Percentiles rank a stretch among this genome's conserved stretches.
These are phyloP conservation scores for Irpex sp. DNA, from an alignment of 1,284 basidiomycete species.

Conservation along the genomic window DNA sequence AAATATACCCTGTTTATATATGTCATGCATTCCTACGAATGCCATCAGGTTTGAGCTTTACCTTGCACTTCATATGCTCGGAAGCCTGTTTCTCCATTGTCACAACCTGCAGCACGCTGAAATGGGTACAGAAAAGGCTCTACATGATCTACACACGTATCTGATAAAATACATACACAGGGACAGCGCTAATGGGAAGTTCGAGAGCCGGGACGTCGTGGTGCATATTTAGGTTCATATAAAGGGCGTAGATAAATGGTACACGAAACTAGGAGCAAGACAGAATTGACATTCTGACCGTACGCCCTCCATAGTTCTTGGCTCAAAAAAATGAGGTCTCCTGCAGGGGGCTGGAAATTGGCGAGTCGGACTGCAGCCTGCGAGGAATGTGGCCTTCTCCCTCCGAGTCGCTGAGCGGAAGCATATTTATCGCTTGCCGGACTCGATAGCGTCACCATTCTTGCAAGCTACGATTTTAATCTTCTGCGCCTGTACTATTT, in stretches of 20 bases:
- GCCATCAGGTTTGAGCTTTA: too few relatives aligned
- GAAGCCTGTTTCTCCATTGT: too few relatives aligned
- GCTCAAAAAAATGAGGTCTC: background rate
- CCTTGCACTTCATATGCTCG: too few relatives aligned
- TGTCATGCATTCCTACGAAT: too few relatives aligned
- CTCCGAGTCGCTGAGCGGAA: background rate
- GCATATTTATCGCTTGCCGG: constrained; percentile 55
- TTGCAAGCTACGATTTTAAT: constrained; percentile 98
- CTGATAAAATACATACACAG: background rate
- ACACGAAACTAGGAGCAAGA: background rate
- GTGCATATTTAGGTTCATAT: background rate
- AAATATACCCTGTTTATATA: too few relatives aligned
- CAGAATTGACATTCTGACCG: background rate
- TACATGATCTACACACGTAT: background rate
- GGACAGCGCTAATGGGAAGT: background rate
- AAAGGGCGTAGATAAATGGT: background rate
- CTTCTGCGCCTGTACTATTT: constrained; percentile 70
- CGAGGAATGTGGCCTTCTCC: background rate
- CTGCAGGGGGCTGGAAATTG: background rate
- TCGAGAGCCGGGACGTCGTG: background rate
- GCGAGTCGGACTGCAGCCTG: background rate
- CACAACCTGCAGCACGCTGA: too few relatives aligned
- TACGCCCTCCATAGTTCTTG: background rate
- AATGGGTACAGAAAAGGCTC: background rate
- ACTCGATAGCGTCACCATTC: constrained; percentile 81